Evolutionary conservation across 441 rosid genomes (phyloP), one percentile per base, ranked within the genome.

Genomic region (Gossypium lobatum): DNA sequence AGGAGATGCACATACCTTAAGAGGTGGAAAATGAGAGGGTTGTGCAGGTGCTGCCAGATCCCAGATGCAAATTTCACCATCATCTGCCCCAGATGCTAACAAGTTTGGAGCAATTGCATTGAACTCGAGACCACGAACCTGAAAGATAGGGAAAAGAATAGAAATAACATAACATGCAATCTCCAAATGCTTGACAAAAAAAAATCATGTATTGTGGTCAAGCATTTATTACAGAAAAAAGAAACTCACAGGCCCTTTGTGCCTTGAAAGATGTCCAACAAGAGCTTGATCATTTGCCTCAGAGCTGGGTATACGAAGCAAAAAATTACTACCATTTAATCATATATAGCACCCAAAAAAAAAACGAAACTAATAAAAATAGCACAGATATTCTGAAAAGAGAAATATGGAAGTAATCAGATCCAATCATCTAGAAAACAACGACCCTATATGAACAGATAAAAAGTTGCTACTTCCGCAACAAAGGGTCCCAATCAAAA

Each of bases 61-160:
- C 99, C 99, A 96, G 37, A 96, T 91, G 86, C 91, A 91, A 68
- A 92, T 88, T 88, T 96, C 98, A 76, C 98, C 97, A 83, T 91
- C 98, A 79, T 93, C 99, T 68, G 98, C 98, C 50, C 98, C 99
- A 73, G 99, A 93, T 72, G 98, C 99, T 78, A 96, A 92, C 75
- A 89, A 83, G 76, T 92, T 87, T 26, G 99, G 91, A 31, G 92
- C 75, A 74, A 88, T 79, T 28, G 79, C 61, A 75, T 96, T 96
- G 79, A 96, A 96, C 80, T 88, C 97, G 64, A 96, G 98, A 79
- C 99, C 99, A 62, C 97, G 97, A 77, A 96, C 99, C 99, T 96
- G 87, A 73, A 75, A 79, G 21, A 62, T 57, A 64, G 69, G 62
- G 45, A 59, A 54, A 59, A 21, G 54, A 75, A 48, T 59, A 20